Base-by-base conservation (phyloP, 2,329 filamentous ascomycete genomes). In the Diaporthe caulivora region DNA sequence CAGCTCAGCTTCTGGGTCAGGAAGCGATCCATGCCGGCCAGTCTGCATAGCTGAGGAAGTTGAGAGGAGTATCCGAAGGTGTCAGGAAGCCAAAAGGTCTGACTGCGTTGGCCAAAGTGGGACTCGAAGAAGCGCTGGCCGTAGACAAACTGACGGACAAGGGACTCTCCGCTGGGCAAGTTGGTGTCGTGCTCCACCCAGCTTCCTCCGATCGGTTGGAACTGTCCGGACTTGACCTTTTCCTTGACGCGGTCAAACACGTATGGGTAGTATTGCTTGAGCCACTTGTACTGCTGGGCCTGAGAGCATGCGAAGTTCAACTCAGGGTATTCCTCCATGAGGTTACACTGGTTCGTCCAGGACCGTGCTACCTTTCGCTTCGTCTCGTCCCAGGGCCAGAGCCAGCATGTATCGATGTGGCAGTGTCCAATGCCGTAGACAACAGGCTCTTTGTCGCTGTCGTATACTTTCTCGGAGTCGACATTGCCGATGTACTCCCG, bases 151-250 rank as follows among this genome's bases (percentile, higher is more conserved):
- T 99, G 97, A 54, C 97, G 91, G 60, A 97, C 93, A 49, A 99
- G 89, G 2, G 96, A 97, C 84, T 99, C 97, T 62, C 97, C 97
- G 79, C 95, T 96, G 0, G 97, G 97, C 88, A 99, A 89, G 80
- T 99, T 99, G 76, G 97, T 99, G 81, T 99, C 97, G 80, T 99
- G 97, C 81, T 99, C 97, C 21, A 99, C 96, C 97, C 97, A 99
- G 84, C 95, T 98, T 70, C 97, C 97, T 76, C 97, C 97, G 78
- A 99, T 96, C 18, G 95, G 95, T 77, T 98, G 94, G 83, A 99
- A 99, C 75, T 90, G 93, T 29, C 95, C 96, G 79, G 95, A 92
- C 83, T 94, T 94, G 75, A 98, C 93, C 88, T 98, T 97, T 71
- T 89, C 86, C 86, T 97, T 97, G 77, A 99, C 96, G 21, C 96